Base-by-base conservation (phyloP, 2,329 filamentous ascomycete genomes). In the Tolypocladium pustulatum region DNA sequence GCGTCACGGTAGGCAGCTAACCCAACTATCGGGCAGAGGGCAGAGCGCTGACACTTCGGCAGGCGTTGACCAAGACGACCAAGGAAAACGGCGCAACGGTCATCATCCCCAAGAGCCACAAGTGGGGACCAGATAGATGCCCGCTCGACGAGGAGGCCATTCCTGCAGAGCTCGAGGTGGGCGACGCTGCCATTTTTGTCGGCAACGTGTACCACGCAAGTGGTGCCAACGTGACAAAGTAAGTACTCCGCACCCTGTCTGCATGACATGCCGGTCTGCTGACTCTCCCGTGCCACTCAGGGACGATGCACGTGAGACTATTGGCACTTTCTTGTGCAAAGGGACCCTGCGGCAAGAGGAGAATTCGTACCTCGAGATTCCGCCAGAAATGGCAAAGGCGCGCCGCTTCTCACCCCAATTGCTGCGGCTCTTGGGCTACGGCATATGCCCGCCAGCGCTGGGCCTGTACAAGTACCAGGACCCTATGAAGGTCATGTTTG, bases 181-280 rank as follows among this genome's bases (percentile, higher is more conserved):
- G 74, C 1, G 74, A 76, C 41, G 71, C 73, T 6, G 65, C 72
- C 37, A 69, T 76, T 30, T 73, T 76, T 43, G 57, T 75, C 0
- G 74, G 73, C 1, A 72, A 72, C 25, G 59, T 71, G 15, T 76
- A 75, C 56, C 74, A 76, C 46, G 75, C 71, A 1, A 74, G 74
- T 2, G 74, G 75, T 1, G 67, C 67, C 10, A 76, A 76, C 58
- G 61, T 61, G 13, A 73, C 65, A 32, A 68, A 62, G 63, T 65
- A 65, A 37, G 65, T 58, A 13, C 20, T 34, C 20, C 30, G 30
- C 49, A 53, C 15, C 8, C 49, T 12, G 20, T 13, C 30, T 22
- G 49, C 49, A 53, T 53, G 30, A 22, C 22, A 22, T 56, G 15
- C 20, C 46, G 15, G 27, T 57, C 25, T 3, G 20, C n/a, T 37